Percentiles rank a stretch among this genome's conserved stretches.
phyloP scores from a whole-genome alignment of 768 basidiomycete species.

The Terana coerulea region DNA sequence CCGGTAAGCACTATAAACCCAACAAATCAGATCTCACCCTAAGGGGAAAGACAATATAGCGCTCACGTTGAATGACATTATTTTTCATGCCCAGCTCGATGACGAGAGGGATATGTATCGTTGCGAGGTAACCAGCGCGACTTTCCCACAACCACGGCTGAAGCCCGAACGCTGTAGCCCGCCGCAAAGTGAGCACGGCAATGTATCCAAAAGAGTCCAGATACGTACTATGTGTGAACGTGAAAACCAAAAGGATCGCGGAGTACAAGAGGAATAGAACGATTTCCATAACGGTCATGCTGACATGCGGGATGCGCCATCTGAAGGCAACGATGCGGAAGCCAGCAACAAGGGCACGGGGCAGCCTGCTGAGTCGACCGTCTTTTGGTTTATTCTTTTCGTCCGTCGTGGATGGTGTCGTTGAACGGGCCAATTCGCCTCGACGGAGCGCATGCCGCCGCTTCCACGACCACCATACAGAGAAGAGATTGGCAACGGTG shows the following conservation, averaged over 20 bases:
- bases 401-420: not conserved
- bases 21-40: too few relatives aligned
- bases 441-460: conserved; percentile 13
- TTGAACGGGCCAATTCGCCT: not conserved
- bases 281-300: conserved; percentile 25
- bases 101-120: conserved; percentile 46
- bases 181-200: too few relatives aligned
- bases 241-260: conserved; percentile 23
- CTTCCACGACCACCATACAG: conserved; percentile 14
- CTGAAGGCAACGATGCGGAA: conserved; percentile 25
- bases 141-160: conserved; percentile 18
- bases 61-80: conserved; percentile 40
- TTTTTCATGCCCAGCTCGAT: conserved; percentile 52
- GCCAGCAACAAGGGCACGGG: conserved; percentile 21
- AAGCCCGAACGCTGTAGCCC: conserved; percentile 9
- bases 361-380: conserved; percentile 22
- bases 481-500: conserved; percentile 12
- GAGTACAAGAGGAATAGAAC: conserved; percentile 25
- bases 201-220: too few relatives aligned
- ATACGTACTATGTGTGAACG: conserved; percentile 25
- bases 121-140: conserved; percentile 36
- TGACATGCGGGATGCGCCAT: conserved; percentile 22
- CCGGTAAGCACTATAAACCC: conserved; percentile 44
- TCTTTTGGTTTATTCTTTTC: too few relatives aligned
- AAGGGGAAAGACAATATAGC: not conserved